Evolutionary conservation across 495 filamentous ascomycete genomes (phyloP).

Genomic region (Neurospora cerealis): DNA sequence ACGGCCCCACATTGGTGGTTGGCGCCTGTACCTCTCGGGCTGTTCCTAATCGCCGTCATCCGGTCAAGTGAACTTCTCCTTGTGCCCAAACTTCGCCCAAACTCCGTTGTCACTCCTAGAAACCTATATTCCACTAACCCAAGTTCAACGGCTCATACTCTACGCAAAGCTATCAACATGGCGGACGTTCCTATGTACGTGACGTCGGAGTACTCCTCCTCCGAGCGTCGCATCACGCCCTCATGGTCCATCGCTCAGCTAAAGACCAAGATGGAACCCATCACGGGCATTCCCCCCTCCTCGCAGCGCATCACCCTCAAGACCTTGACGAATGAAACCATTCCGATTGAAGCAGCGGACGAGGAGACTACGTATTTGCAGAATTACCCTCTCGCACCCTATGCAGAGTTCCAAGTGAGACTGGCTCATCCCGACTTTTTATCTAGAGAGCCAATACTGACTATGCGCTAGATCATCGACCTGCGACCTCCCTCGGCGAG

Average conservation of each 20-base stretch:
- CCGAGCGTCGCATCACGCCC: slow-evolving; percentile 83
- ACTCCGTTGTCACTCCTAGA: neutral
- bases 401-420: slow-evolving; percentile 72
- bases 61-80: neutral
- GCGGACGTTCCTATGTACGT: slow-evolving; percentile 79
- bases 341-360: slow-evolving; percentile 51
- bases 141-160: neutral
- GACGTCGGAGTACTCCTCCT: slow-evolving; percentile 60
- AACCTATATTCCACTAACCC: neutral
- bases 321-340: slow-evolving; percentile 41
- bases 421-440: neutral
- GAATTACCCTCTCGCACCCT: slow-evolving; percentile 54
- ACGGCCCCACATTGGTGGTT: neutral
- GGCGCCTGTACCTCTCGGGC: too few relatives aligned
- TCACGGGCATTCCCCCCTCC: slow-evolving; percentile 82
- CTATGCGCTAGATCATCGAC: slow-evolving; percentile 57
- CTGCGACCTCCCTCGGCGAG: slow-evolving; percentile 60
- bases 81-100: neutral
- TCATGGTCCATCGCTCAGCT: slow-evolving; percentile 84
- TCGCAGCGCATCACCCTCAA: slow-evolving; percentile 65
- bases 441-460: neutral
- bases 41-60: neutral
- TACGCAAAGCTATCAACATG: slow-evolving; percentile 30
- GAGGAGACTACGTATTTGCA: slow-evolving; percentile 55
- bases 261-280: slow-evolving; percentile 81